These are phyloP conservation scores for Tolypocladium ovalisporum DNA, from an alignment of 2,329 filamentous ascomycete genomes.

Conservation along the genomic window DNA sequence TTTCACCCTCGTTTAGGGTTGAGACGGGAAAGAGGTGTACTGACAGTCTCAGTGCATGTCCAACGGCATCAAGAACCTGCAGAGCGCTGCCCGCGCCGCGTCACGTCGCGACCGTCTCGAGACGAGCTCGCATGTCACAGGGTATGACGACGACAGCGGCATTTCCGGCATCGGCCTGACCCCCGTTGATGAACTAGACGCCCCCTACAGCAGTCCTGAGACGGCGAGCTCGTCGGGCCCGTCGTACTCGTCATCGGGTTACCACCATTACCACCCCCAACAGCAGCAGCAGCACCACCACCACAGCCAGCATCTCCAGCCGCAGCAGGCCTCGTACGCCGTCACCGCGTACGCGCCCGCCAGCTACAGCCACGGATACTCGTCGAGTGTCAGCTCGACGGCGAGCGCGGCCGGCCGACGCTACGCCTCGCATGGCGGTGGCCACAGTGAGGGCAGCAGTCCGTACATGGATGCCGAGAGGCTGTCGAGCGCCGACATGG, in stretches of 20 bases:
- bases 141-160: constrained; percentile 61
- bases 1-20: background rate
- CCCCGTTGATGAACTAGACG: constrained; percentile 47
- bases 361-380: constrained; percentile 31
- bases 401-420: constrained; percentile 22
- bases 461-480: constrained; percentile 37
- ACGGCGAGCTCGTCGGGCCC: constrained; percentile 26
- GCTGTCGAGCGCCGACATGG: constrained; percentile 48
- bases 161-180: constrained; percentile 52
- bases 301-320: constrained; percentile 9
- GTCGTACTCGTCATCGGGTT: constrained; percentile 7
- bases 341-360: constrained; percentile 9
- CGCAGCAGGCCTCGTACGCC: constrained; percentile 12
- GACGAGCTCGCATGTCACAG: constrained; percentile 24
- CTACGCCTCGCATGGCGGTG: constrained; percentile 14
- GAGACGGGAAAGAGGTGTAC: background rate
- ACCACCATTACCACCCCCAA: constrained; percentile 16
- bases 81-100: constrained; percentile 55
- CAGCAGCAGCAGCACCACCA: constrained; percentile 13
- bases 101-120: constrained; percentile 54
- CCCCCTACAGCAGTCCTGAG: constrained; percentile 45
- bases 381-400: constrained; percentile 42
- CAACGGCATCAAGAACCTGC: constrained; percentile 71
- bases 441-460: constrained; percentile 26
- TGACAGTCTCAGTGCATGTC: constrained; percentile 53